phyloP scores from a whole-genome alignment of 2,329 filamentous ascomycete genomes.

The Fusarium staphyleae region DNA sequence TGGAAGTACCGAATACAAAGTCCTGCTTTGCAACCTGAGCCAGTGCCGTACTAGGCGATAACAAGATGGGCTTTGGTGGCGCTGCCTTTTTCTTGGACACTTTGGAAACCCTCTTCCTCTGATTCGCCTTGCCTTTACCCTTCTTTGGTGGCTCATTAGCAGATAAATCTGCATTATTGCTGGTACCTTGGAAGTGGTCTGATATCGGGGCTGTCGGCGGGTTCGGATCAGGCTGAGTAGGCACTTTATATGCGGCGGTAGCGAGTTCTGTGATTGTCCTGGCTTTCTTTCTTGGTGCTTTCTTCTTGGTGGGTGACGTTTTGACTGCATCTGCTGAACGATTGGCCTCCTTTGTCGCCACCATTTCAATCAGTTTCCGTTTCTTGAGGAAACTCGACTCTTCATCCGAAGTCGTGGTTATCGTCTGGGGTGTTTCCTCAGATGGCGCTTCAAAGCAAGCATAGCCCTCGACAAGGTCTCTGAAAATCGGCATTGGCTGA shows the following conservation, averaged over 20 bases:
- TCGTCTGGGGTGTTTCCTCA: slow-evolving; percentile 31
- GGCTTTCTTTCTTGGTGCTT: slow-evolving; percentile 70
- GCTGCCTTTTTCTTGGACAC: slow-evolving; percentile 50
- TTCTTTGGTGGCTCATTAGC: slow-evolving; percentile 28
- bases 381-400: slow-evolving; percentile 55
- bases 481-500: slow-evolving; percentile 49
- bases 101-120: slow-evolving; percentile 44
- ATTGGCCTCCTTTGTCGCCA: slow-evolving; percentile 46
- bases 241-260: slow-evolving; percentile 68
- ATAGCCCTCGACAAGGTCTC: slow-evolving; percentile 53
- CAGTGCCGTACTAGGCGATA: slow-evolving; percentile 74
- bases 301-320: slow-evolving; percentile 54
- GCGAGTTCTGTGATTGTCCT: slow-evolving; percentile 81
- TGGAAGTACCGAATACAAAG: slow-evolving; percentile 86
- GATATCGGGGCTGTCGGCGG: slow-evolving; percentile 51
- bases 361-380: slow-evolving; percentile 62
- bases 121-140: slow-evolving; percentile 45
- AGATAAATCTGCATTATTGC: background rate
- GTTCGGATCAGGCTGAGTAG: slow-evolving; percentile 44
- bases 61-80: slow-evolving; percentile 58
- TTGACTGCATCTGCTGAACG: slow-evolving; percentile 32
- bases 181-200: slow-evolving; percentile 48
- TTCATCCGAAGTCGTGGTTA: slow-evolving; percentile 31
- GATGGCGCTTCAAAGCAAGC: slow-evolving; percentile 44
- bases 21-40: slow-evolving; percentile 73